Evolutionary conservation across 192 early-diverging fungal genomes (phyloP), one percentile per base, ranked within the genome.

Genomic region (Radiomyces spectabilis): DNA sequence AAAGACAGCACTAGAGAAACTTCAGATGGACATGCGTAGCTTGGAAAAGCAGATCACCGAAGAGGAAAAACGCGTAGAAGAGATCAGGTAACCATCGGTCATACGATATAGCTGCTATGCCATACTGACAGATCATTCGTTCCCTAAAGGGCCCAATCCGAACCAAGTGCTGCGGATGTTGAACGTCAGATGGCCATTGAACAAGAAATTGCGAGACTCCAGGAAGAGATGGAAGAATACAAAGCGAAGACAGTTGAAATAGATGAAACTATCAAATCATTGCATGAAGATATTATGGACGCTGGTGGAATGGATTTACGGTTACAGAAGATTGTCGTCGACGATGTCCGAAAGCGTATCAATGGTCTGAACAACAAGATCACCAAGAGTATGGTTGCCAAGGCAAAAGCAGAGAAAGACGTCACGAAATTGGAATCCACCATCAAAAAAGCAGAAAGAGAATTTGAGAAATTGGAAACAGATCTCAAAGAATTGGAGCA

Each of bases 261-360:
- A 42, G 83, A 97, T 53, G 80, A 70, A 2, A 84, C 81, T 37
- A 95, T 99, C 53, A 77, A 79, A 35, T 66, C 71, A 29, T 72
- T 98, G 18, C 93, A 97, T 47, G 84, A 92, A 33, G 80, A 92
- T 53, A 95, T 99, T 51, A 71, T 97, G 65, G 81, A 94, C 58
- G 86, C 81, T 30, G 96, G 96, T 52, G 95, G 92, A 35, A 85
- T 89, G 43, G 78, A 84, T 62, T 68, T 99, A 27, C 79, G 95
- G 40, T 66, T 80, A 3, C 95, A 99, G 68, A 91, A 90, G 45
- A 77, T 84, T 37, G 87, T 82, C 22, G 88, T 93, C 8, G 90
- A 94, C 46, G 81, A 83, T 13, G 60, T 97, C 37, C 67, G 73
- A 22, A 85, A 93, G 38, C 83, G 87, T 46, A 88, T 97, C 47